A percentile compares a stretch with the other conserved stretches of the same genome.
Conservation (phyloP, 768 basidiomycete genomes). For the Mycena floridula region DNA sequence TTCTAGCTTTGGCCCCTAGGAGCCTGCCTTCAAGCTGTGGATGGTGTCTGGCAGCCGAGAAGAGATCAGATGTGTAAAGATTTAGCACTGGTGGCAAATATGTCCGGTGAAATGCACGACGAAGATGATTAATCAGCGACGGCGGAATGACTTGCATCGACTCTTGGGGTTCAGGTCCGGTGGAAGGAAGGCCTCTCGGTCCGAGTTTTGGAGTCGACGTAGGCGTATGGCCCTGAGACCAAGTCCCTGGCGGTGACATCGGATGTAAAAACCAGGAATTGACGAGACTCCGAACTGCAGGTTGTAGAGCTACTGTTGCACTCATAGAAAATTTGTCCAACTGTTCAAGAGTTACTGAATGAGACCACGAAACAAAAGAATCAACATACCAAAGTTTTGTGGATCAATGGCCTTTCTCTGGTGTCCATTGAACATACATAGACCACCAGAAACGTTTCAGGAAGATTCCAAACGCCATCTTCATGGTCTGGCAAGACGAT, state of each 20-base stretch:
- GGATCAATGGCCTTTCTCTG: conserved; percentile 58
- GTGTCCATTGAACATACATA: conserved; percentile 66
- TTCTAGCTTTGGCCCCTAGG: conserved; percentile 52
- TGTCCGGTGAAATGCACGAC: conserved; percentile 26
- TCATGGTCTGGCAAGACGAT: conserved; percentile 38
- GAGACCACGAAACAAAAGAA: conserved; percentile 3
- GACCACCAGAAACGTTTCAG: conserved; percentile 64
- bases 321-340: conserved; percentile 80
- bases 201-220: conserved; percentile 12
- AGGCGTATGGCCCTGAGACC: conserved; percentile 15
- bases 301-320: conserved; percentile 46
- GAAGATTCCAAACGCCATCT: conserved; percentile 45
- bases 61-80: conserved; percentile 68
- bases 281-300: conserved; percentile 25
- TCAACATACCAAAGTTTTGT: conserved; percentile 58
- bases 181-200: conserved; percentile 19
- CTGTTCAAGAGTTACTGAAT: conserved; percentile 26
- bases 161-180: too few species aligned
- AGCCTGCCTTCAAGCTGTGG: conserved; percentile 62
- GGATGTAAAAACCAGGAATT: conserved; percentile 13
- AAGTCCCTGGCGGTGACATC: conserved; percentile 14
- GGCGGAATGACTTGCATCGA: conserved; percentile 24
- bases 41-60: conserved; percentile 69
- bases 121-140: conserved; percentile 22
- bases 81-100: conserved; percentile 45